phyloP scores from a whole-genome alignment of 345 rosid species.

The Moricandia arvensis region DNA sequence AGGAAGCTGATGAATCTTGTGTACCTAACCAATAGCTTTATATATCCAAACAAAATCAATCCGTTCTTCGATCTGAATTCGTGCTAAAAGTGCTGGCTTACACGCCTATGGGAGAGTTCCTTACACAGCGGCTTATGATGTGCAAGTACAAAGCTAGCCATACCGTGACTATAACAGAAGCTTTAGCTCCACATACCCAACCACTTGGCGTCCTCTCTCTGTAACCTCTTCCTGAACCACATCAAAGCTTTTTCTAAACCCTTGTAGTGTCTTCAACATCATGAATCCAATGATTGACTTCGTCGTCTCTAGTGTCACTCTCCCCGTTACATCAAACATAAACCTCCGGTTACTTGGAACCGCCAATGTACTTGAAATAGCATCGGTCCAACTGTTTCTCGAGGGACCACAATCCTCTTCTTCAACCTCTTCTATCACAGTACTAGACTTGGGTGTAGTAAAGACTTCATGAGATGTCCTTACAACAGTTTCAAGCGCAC shows the following conservation, averaged over 20 bases:
- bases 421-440: background rate
- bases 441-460: conserved; percentile 43
- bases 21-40: conserved; percentile 18
- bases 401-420: background rate
- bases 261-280: conserved; percentile 62
- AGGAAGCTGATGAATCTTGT: conserved; percentile 29
- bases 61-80: background rate
- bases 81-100: conserved; percentile 26
- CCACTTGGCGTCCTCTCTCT: conserved; percentile 63
- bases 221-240: conserved; percentile 57
- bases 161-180: conserved; percentile 67
- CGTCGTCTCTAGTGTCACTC: conserved; percentile 73
- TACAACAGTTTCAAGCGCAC: conserved; percentile 75
- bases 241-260: conserved; percentile 50
- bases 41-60: background rate
- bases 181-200: conserved; percentile 68
- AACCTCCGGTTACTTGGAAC: conserved; percentile 74
- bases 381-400: conserved; percentile 48
- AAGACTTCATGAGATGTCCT: conserved; percentile 76
- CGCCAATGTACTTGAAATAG: conserved; percentile 36
- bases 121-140: conserved; percentile 30
- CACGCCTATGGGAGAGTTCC: conserved; percentile 27
- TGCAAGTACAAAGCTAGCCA: conserved; percentile 82
- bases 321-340: conserved; percentile 89
- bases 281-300: conserved; percentile 62